A percentile compares a stretch with the other conserved stretches of the same genome.
Conservation (phyloP, 1,139 yeast species). For the Suhomyces taliae region DNA sequence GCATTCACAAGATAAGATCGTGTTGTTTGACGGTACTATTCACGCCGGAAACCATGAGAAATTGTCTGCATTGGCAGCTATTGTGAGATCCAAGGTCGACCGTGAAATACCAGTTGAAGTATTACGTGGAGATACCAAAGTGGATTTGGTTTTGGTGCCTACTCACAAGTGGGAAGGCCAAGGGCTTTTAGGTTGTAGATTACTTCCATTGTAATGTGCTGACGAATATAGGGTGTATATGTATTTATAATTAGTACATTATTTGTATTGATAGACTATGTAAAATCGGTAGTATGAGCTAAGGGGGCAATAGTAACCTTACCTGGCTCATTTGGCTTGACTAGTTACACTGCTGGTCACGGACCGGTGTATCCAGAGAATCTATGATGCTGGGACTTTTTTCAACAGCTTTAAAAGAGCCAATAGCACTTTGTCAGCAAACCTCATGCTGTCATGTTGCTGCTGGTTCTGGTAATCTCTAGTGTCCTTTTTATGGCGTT, state of each 20-base stretch:
- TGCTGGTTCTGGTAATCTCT: background rate
- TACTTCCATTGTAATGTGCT: constrained; percentile 42
- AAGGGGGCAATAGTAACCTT: no score
- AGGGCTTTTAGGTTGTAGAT: constrained; percentile 73
- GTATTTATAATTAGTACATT: no score
- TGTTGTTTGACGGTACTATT: constrained; percentile 50
- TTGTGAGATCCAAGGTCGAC: constrained; percentile 28
- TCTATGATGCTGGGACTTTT: no score
- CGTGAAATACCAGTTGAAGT: constrained; percentile 35
- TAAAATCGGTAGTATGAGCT: no score
- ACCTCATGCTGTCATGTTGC: no score
- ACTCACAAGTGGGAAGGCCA: constrained; percentile 62
- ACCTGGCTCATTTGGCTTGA: no score
- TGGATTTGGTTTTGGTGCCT: constrained; percentile 48
- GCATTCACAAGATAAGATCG: constrained; percentile 47
- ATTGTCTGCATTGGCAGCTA: constrained; percentile 38
- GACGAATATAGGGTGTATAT: background rate
- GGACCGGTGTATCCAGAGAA: no score
- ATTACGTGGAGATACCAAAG: constrained; percentile 26
- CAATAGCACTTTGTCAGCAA: no score
- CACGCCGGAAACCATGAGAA: constrained; percentile 54
- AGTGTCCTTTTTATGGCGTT: constrained; percentile 5
- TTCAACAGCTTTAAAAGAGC: no score
- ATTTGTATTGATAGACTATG: no score
- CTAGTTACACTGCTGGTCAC: no score